Evolutionary conservation across 176 grass and related monocot genomes (phyloP).

Genomic region (Eleusine indica): DNA sequence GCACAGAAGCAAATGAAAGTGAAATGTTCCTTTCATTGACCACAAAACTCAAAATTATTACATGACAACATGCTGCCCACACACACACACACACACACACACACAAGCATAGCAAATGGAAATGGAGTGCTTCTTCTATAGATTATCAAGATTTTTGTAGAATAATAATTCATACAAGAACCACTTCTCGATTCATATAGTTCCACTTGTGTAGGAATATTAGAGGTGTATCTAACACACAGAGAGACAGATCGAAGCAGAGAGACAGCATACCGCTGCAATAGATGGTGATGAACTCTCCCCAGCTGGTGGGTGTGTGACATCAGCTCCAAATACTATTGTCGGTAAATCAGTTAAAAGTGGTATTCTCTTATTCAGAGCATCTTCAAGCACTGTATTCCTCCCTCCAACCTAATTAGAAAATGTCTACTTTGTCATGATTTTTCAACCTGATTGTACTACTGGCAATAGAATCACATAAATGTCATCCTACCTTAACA

Average conservation of each 20-base stretch:
- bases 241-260: not conserved
- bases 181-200: too few species aligned
- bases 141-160: too few species aligned
- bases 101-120: too few species aligned
- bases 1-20: not conserved
- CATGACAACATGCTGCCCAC: too few species aligned
- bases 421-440: not conserved
- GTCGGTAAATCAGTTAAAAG: constrained; percentile 64
- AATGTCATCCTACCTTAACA: constrained; percentile 60
- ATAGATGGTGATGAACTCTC: constrained; percentile 73
- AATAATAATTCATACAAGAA: too few species aligned
- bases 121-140: too few species aligned
- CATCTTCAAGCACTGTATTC: constrained; percentile 71
- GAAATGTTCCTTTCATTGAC: too few species aligned
- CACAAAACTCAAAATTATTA: too few species aligned
- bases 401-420: constrained; percentile 58
- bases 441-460: not conserved
- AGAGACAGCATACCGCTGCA: constrained; percentile 51
- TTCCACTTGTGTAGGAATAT: too few species aligned
- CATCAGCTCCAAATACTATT: constrained; percentile 82
- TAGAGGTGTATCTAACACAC: too few species aligned
- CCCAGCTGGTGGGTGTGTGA: constrained; percentile 72
- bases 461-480: not conserved
- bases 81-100: too few species aligned
- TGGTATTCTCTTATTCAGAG: constrained; percentile 48